phyloP scores from a whole-genome alignment of 2,329 filamentous ascomycete genomes.

The Ceratocystis cacaofunesta region DNA sequence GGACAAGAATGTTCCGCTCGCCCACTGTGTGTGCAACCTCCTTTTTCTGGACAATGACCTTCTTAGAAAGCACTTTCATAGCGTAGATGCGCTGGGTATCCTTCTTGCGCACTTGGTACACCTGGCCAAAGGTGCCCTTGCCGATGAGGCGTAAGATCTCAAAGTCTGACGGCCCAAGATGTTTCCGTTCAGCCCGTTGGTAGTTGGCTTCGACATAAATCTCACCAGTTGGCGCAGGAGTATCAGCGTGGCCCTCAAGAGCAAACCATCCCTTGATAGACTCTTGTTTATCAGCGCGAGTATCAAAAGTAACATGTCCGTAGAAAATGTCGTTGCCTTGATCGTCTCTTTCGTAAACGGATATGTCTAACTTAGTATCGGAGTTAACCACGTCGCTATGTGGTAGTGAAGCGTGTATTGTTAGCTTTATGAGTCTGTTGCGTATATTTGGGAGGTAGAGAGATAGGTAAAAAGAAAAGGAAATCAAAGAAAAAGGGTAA shows the following conservation, averaged over 20 bases:
- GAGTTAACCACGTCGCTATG: conserved; percentile 80
- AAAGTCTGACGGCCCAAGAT: conserved; percentile 90
- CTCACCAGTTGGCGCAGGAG: conserved; percentile 62
- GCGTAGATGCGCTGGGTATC: conserved; percentile 93
- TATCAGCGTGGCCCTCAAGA: conserved; percentile 60
- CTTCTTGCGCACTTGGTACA: conserved; percentile 96
- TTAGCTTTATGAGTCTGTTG: background rate
- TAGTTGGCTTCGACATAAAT: conserved; percentile 77
- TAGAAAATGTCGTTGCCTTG: conserved; percentile 71
- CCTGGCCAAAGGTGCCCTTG: conserved; percentile 95
- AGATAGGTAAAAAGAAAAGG: background rate
- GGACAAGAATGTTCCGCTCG: conserved; percentile 90
- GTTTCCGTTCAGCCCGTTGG: conserved; percentile 74
- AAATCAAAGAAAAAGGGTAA: background rate
- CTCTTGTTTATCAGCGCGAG: conserved; percentile 48
- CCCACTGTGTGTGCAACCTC: conserved; percentile 95
- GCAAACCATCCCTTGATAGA: conserved; percentile 75
- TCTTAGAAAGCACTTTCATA: conserved; percentile 98
- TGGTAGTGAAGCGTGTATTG: background rate
- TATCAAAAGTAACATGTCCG: conserved; percentile 73
- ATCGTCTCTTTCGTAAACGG: conserved; percentile 71
- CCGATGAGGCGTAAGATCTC: conserved; percentile 91
- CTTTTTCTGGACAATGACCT: conserved; percentile 99
- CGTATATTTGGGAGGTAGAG: background rate
- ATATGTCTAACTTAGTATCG: conserved; percentile 80